A percentile compares a stretch with the other conserved stretches of the same genome.
These are phyloP conservation scores for Fusarium decemcellulare DNA, from an alignment of 2,329 filamentous ascomycete genomes.

Conservation along the genomic window DNA sequence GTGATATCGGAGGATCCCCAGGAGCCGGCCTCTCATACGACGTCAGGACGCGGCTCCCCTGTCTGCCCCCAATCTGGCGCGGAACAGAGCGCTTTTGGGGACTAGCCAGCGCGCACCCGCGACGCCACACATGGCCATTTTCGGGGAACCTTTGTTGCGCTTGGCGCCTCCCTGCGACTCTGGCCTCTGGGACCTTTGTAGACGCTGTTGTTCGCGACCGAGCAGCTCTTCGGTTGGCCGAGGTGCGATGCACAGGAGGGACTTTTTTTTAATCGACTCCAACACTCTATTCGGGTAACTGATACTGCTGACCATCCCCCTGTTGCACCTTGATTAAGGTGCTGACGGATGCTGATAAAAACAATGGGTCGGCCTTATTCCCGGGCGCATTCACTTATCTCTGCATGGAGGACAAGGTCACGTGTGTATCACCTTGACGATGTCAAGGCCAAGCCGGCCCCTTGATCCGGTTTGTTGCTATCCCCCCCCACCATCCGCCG, in stretches of 20 bases:
- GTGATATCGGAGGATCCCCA: background rate
- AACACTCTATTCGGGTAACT: too few relatives aligned
- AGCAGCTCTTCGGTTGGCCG: background rate
- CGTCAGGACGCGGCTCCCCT: background rate
- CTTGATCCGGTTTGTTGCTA: too few relatives aligned
- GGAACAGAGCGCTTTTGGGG: background rate
- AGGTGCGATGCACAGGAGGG: slow-evolving; percentile 6
- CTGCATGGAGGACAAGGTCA: too few relatives aligned
- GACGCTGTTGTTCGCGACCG: background rate
- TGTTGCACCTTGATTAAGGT: too few relatives aligned
- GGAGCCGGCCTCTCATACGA: background rate
- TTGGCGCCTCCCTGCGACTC: slow-evolving; percentile 15
- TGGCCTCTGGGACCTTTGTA: slow-evolving; percentile 28
- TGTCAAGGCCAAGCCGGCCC: too few relatives aligned
- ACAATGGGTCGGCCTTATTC: too few relatives aligned
- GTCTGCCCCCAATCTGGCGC: background rate
- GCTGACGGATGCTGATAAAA: too few relatives aligned
- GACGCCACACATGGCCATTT: slow-evolving; percentile 5
- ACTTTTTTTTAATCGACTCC: slow-evolving; percentile 18
- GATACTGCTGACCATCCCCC: too few relatives aligned
- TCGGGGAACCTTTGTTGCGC: slow-evolving; percentile 36
- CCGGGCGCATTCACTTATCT: too few relatives aligned
- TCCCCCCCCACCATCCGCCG: too few relatives aligned
- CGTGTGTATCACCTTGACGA: too few relatives aligned
- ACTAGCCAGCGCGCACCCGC: slow-evolving; percentile 1